Percentiles rank a stretch among this genome's conserved stretches.
phyloP scores from a whole-genome alignment of 345 rosid species.

The Psidium guajava region DNA sequence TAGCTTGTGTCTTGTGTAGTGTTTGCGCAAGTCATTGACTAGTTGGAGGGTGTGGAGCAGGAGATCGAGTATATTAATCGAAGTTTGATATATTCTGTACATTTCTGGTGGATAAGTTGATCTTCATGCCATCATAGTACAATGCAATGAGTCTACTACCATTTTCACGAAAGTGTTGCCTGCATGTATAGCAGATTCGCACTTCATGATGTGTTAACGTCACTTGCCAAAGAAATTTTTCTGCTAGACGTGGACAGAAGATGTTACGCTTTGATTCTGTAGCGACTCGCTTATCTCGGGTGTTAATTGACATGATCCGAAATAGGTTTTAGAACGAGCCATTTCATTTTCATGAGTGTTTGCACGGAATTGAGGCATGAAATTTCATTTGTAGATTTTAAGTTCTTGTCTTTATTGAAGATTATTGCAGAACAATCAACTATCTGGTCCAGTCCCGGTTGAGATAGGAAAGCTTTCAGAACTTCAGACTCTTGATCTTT shows the following conservation, averaged over 20 bases:
- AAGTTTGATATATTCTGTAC: not conserved
- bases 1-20: not conserved
- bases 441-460: slow-evolving; percentile 55
- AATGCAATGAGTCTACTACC: not conserved
- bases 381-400: not conserved
- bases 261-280: not conserved
- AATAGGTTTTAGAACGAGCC: not conserved
- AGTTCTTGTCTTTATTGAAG: slow-evolving; percentile 11
- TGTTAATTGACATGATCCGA: not conserved
- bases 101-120: not conserved
- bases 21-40: not conserved
- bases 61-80: not conserved
- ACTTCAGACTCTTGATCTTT: slow-evolving; percentile 81
- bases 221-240: not conserved
- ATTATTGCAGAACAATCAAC: slow-evolving; percentile 56
- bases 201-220: not conserved
- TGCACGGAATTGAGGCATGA: not conserved
- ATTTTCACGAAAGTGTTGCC: not conserved
- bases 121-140: not conserved
- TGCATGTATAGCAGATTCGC: not conserved
- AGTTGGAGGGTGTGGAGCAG: not conserved
- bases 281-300: not conserved
- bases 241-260: not conserved
- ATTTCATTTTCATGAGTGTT: not conserved
- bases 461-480: slow-evolving; percentile 63